phyloP scores from a whole-genome alignment of 1,284 basidiomycete genomes.

The Leccinum griseonigrum region DNA sequence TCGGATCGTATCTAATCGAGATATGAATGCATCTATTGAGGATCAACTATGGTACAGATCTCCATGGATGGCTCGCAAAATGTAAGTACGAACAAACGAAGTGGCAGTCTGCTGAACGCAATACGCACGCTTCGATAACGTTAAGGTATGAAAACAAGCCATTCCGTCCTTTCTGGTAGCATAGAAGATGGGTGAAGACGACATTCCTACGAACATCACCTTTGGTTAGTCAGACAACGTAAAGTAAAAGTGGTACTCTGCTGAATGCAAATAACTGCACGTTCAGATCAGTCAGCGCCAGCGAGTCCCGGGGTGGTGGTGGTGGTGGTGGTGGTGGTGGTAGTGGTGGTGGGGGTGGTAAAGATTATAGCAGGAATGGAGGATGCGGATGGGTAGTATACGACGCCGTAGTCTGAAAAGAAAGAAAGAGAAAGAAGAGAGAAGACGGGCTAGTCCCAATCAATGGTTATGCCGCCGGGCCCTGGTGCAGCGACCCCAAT shows the following conservation, averaged over 20 bases:
- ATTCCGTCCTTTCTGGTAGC: slow-evolving; percentile 16
- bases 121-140: slow-evolving; percentile 24
- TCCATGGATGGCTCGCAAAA: background rate
- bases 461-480: slow-evolving; percentile 67
- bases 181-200: slow-evolving; percentile 17
- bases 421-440: background rate
- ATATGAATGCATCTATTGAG: background rate
- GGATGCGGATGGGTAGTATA: background rate
- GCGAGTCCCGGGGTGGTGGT: background rate
- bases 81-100: slow-evolving; percentile 17
- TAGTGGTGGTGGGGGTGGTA: background rate
- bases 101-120: background rate
- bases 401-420: slow-evolving; percentile 3
- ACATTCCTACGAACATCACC: slow-evolving; percentile 22
- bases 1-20: background rate
- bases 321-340: too few species aligned
- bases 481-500: slow-evolving; percentile 61
- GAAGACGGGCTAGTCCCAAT: slow-evolving; percentile 57
- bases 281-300: slow-evolving; percentile 4
- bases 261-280: slow-evolving; percentile 9
- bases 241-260: slow-evolving; percentile 27
- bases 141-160: slow-evolving; percentile 26
- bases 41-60: background rate
- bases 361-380: slow-evolving; percentile 23
- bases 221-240: slow-evolving; percentile 26